Percentiles rank a stretch among this genome's conserved stretches.
These are phyloP conservation scores for Lasiodiplodia sp. DNA, from an alignment of 2,329 filamentous ascomycete genomes.

Conservation along the genomic window DNA sequence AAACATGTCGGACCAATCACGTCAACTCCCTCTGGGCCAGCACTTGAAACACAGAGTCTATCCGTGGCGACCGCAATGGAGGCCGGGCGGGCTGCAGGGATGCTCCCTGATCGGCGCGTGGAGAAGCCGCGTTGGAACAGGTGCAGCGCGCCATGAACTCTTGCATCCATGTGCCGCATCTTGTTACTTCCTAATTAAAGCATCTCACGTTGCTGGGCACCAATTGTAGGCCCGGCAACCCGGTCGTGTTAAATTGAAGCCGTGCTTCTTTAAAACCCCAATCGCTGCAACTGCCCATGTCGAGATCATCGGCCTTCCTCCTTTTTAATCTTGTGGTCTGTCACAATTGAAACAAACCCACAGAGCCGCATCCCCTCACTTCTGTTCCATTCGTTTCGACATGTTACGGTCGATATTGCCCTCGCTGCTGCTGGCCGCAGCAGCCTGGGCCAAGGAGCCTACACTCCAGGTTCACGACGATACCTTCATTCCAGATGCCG, in stretches of 20 bases:
- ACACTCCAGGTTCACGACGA: slow-evolving; percentile 31
- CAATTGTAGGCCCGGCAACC: neutral
- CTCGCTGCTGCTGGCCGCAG: slow-evolving; percentile 4
- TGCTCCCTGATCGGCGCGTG: slow-evolving; percentile 7
- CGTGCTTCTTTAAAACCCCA: neutral
- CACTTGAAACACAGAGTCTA: neutral
- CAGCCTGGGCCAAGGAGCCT: slow-evolving; percentile 8
- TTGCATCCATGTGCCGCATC: slow-evolving; percentile 16
- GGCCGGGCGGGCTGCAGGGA: neutral
- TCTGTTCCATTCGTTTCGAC: neutral
- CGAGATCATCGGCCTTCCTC: neutral
- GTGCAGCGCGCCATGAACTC: slow-evolving; percentile 8
- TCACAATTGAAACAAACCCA: slow-evolving; percentile 1
- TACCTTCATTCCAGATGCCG: slow-evolving; percentile 52
- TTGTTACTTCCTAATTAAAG: slow-evolving; percentile 7
- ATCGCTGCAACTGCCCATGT: neutral
- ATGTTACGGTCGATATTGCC: slow-evolving; percentile 1
- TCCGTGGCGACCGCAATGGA: neutral
- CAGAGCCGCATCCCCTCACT: slow-evolving; percentile 1
- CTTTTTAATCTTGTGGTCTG: neutral
- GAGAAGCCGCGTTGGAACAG: slow-evolving; percentile 15
- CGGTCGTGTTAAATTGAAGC: neutral
- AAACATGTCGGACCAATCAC: neutral
- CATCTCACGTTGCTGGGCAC: neutral
- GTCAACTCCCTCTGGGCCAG: neutral